Percentiles rank a stretch among this genome's conserved stretches.
Conservation (phyloP, 768 basidiomycete genomes). For the Lactarius trivialis region DNA sequence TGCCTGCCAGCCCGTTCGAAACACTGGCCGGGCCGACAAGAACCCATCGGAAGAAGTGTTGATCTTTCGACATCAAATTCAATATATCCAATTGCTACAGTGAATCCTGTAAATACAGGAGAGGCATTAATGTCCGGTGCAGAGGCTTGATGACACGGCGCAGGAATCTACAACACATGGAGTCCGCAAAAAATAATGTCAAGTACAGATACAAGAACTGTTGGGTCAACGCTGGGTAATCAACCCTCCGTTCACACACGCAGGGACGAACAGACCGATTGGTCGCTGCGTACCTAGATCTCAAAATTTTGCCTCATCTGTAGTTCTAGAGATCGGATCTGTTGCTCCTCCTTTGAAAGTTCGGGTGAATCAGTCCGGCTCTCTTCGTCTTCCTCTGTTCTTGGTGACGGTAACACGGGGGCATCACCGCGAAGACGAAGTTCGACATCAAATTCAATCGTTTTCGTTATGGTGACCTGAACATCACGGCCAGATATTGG, state of each 20-base stretch:
- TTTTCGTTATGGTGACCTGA: conserved; percentile 18
- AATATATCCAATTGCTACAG: background rate
- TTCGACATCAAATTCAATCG: conserved; percentile 19
- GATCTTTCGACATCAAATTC: background rate
- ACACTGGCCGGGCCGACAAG: background rate
- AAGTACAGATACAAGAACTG: background rate
- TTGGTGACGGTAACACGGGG: background rate
- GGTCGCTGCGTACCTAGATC: conserved; percentile 1
- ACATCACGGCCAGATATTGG: conserved; percentile 3
- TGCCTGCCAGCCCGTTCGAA: no score
- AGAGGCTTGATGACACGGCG: background rate
- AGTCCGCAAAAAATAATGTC: background rate
- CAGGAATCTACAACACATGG: background rate
- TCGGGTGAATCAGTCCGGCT: background rate
- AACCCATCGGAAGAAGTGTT: background rate
- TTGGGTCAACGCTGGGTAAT: background rate
- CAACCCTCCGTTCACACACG: background rate
- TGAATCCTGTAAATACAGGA: background rate
- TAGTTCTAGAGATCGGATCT: conserved; percentile 12
- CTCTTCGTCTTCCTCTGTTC: background rate
- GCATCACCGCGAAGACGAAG: background rate
- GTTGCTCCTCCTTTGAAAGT: conserved; percentile 9
- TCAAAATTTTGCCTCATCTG: conserved; percentile 20
- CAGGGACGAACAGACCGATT: background rate
- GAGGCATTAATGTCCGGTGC: background rate